A percentile compares a stretch with the other conserved stretches of the same genome.
phyloP scores from a whole-genome alignment of 129 eudicot species.

The Gnaphalium uliginosum region DNA sequence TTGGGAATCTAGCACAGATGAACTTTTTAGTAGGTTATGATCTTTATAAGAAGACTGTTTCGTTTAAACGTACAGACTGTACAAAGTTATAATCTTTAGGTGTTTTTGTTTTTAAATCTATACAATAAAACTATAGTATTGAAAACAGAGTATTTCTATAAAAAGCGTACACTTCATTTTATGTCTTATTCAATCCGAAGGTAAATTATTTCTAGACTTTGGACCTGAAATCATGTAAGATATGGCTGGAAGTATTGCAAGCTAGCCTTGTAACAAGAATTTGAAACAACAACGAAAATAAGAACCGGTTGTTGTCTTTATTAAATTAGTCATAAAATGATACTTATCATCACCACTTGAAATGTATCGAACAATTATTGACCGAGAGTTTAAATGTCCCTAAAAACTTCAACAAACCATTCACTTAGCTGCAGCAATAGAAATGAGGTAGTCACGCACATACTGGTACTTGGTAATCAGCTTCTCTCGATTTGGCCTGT shows the following conservation, averaged over 20 bases:
- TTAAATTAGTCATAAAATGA: background rate
- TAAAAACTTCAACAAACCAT: background rate
- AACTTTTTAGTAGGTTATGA: conserved; percentile 61
- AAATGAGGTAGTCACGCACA: conserved; percentile 28
- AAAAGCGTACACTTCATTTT: too few relatives aligned
- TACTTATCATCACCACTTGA: too few relatives aligned
- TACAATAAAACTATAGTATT: too few relatives aligned
- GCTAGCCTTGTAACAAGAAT: background rate
- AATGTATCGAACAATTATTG: too few relatives aligned
- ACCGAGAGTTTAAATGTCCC: background rate
- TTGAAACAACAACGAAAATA: background rate
- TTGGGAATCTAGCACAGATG: conserved; percentile 55
- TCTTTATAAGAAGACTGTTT: conserved; percentile 42
- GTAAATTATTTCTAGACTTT: background rate
- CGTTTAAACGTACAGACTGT: conserved; percentile 54
- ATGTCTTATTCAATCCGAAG: background rate
- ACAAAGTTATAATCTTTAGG: conserved; percentile 27
- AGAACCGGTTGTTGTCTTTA: background rate
- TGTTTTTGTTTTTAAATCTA: background rate
- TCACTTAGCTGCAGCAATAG: conserved; percentile 22
- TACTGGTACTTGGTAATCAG: conserved; percentile 44
- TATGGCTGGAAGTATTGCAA: background rate
- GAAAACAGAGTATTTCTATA: too few relatives aligned
- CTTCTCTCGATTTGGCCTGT: conserved; percentile 47
- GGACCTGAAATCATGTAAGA: background rate